Conservation (phyloP, 192 early-diverging fungal species). For the Pilobolus umbonatus region DNA sequence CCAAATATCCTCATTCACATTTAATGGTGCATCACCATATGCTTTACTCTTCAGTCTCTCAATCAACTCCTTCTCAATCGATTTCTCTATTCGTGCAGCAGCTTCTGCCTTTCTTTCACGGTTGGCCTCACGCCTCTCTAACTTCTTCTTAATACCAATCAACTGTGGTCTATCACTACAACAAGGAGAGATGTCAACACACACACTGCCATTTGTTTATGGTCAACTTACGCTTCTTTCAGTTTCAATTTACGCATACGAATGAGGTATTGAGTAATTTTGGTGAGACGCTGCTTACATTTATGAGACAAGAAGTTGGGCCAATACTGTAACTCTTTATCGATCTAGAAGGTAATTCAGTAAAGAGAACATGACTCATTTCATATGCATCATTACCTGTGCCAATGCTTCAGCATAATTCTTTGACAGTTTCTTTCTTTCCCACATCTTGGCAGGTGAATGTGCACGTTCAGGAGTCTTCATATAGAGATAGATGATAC, state of each 20-base stretch:
- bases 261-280: slow-evolving; percentile 94
- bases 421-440: slow-evolving; percentile 81
- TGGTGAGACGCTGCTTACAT: slow-evolving; percentile 95
- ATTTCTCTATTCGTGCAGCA: slow-evolving; percentile 84
- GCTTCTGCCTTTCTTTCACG: slow-evolving; percentile 88
- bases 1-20: slow-evolving; percentile 89
- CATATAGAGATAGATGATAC: slow-evolving; percentile 84
- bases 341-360: slow-evolving; percentile 50
- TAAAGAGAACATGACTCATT: neutral
- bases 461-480: slow-evolving; percentile 96
- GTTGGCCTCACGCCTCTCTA: slow-evolving; percentile 80
- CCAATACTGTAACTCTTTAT: slow-evolving; percentile 89
- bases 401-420: slow-evolving; percentile 86
- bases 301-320: slow-evolving; percentile 87
- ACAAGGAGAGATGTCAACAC: neutral
- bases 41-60: slow-evolving; percentile 88
- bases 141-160: slow-evolving; percentile 90
- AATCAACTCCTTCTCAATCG: slow-evolving; percentile 95
- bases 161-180: slow-evolving; percentile 59
- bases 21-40: slow-evolving; percentile 95
- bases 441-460: slow-evolving; percentile 92
- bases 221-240: slow-evolving; percentile 58
- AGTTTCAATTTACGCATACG: slow-evolving; percentile 86
- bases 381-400: slow-evolving; percentile 37
- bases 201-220: too few relatives aligned